Evolutionary conservation across 129 eudicot species (phyloP).

Genomic region (Flaveria trinervia): DNA sequence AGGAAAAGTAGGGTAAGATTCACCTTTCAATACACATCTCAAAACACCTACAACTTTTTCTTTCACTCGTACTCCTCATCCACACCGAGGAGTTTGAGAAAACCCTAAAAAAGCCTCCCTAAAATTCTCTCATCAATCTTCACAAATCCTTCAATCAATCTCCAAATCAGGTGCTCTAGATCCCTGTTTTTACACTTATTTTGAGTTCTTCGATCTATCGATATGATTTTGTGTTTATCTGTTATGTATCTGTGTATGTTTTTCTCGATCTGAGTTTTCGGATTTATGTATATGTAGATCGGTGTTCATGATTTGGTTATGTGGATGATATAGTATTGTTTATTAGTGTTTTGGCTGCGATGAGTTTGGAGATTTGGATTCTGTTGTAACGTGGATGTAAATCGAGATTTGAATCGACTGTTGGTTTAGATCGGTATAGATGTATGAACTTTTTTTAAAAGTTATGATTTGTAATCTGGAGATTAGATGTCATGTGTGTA

Average conservation of each 20-base stretch:
- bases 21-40: background rate
- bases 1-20: slow-evolving; percentile 28
- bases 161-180: slow-evolving; percentile 31
- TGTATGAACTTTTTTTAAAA: background rate
- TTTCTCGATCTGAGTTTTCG: slow-evolving; percentile 7
- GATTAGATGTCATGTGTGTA: slow-evolving; percentile 3
- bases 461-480: background rate
- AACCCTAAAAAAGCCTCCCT: slow-evolving; percentile 35
- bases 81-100: slow-evolving; percentile 51
- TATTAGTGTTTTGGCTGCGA: background rate
- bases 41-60: background rate
- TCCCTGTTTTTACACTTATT: background rate
- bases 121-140: background rate
- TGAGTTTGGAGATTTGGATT: slow-evolving; percentile 8
- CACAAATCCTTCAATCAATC: slow-evolving; percentile 12
- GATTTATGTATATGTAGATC: background rate
- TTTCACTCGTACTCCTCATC: slow-evolving; percentile 32
- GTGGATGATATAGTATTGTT: background rate
- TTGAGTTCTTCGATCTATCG: slow-evolving; percentile 1
- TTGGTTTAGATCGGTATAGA: slow-evolving; percentile 21
- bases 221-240: background rate
- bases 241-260: background rate
- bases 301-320: background rate
- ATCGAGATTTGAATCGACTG: background rate
- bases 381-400: background rate